Conservation (phyloP, 2,329 filamentous ascomycete genomes). For the Zymoseptoria tritici region DNA sequence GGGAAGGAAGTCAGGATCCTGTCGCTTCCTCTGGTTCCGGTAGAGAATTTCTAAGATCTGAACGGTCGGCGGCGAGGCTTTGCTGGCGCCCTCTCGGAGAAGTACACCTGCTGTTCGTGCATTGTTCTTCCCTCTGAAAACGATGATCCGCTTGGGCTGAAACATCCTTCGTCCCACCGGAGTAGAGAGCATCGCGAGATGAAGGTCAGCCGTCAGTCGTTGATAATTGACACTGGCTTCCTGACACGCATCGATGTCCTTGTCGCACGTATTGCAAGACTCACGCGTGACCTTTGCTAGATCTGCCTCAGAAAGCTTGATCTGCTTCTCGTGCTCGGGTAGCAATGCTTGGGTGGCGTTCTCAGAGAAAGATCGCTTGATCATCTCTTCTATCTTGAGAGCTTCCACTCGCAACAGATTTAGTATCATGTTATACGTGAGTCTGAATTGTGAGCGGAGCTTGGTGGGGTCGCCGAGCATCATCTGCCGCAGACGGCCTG, state of each 20-base stretch:
- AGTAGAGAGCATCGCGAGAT: constrained; percentile 68
- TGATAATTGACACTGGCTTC: constrained; percentile 73
- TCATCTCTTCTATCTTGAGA: constrained; percentile 99
- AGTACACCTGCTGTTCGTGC: constrained; percentile 76
- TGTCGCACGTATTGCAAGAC: constrained; percentile 71
- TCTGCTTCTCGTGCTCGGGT: constrained; percentile 90
- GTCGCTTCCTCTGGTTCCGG: constrained; percentile 57
- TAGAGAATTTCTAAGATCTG: constrained; percentile 70
- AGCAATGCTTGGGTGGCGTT: constrained; percentile 91
- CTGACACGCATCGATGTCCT: constrained; percentile 72
- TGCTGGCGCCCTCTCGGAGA: constrained; percentile 64
- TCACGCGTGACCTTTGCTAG: constrained; percentile 84
- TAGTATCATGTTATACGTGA: constrained; percentile 99
- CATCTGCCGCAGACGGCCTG: constrained; percentile 78
- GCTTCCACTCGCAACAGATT: constrained; percentile 93
- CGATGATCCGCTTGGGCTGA: constrained; percentile 63
- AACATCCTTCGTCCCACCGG: constrained; percentile 77
- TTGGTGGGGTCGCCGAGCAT: constrained; percentile 94
- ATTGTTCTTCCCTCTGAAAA: constrained; percentile 72
- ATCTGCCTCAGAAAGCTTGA: constrained; percentile 86
- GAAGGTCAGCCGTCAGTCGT: constrained; percentile 70
- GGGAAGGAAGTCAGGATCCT: constrained; percentile 78
- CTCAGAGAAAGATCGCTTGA: constrained; percentile 98
- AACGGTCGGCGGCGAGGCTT: constrained; percentile 59
- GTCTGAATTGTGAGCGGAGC: constrained; percentile 85